Conservation (phyloP, 345 rosid species). For the Adansonia digitata region DNA sequence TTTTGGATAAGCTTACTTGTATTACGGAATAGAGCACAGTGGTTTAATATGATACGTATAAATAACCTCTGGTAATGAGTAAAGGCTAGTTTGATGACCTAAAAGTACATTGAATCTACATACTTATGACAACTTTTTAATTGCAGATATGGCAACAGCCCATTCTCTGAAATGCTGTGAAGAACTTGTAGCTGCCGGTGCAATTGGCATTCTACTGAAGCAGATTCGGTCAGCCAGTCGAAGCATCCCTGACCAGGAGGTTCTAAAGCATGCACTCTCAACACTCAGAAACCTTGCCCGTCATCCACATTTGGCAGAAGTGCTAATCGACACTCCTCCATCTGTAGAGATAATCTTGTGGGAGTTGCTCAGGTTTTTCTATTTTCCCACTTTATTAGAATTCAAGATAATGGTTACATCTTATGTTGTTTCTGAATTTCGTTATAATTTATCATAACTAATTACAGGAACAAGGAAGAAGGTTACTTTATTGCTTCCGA, state of each 20-base stretch:
- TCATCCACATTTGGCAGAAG: slow-evolving; percentile 56
- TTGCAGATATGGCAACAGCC: slow-evolving; percentile 62
- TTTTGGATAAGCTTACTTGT: not conserved
- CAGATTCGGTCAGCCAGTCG: slow-evolving; percentile 64
- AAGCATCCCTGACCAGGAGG: slow-evolving; percentile 90
- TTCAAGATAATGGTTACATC: not conserved
- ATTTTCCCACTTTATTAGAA: not conserved
- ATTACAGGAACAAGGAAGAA: slow-evolving; percentile 85
- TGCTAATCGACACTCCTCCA: slow-evolving; percentile 46
- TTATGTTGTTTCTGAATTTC: not conserved
- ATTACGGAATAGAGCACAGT: too few species aligned
- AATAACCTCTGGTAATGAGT: not conserved
- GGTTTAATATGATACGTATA: not conserved
- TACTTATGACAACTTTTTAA: not conserved
- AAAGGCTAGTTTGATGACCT: not conserved
- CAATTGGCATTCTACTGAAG: slow-evolving; percentile 56
- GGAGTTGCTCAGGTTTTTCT: slow-evolving; percentile 65
- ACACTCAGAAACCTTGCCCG: slow-evolving; percentile 70
- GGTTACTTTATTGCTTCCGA: slow-evolving; percentile 70
- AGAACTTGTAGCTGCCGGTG: slow-evolving; percentile 85
- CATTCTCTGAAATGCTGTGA: slow-evolving; percentile 83
- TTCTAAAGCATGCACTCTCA: slow-evolving; percentile 73
- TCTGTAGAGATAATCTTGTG: slow-evolving; percentile 55
- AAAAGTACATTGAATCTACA: not conserved
- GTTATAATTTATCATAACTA: not conserved